Conservation (phyloP, 31 red algal species). For the Asparagopsis taxiformis region DNA sequence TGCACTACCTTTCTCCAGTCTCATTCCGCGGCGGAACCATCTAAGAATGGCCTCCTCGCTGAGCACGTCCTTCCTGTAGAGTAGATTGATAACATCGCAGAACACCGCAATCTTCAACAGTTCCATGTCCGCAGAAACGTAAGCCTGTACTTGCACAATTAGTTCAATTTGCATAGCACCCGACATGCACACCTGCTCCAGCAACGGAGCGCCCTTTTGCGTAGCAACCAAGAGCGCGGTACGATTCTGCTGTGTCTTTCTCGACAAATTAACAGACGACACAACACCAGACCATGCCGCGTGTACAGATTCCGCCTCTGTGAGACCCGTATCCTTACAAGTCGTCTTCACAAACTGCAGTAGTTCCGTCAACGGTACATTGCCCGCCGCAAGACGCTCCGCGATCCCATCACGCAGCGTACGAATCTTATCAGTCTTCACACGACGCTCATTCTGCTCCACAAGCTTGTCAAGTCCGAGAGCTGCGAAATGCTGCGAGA, state of each 20-base stretch:
- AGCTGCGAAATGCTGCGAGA: conserved; percentile 57
- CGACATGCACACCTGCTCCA: conserved; percentile 51
- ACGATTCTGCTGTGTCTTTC: conserved; percentile 80
- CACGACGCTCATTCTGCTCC: conserved; percentile 73
- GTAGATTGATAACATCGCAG: conserved; percentile 62
- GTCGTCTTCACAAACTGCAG: conserved; percentile 45
- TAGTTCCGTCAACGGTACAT: conserved; percentile 39
- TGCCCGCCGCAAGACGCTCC: conserved; percentile 44
- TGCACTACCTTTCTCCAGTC: conserved; percentile 71
- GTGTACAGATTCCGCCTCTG: conserved; percentile 45
- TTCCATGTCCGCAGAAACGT: conserved; percentile 79
- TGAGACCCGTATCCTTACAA: conserved; percentile 40
- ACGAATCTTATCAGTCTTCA: conserved; percentile 67
- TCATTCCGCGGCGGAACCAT: conserved; percentile 64
- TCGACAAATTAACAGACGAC: conserved; percentile 51
- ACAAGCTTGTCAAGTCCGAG: conserved; percentile 80
- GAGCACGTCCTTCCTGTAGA: conserved; percentile 75
- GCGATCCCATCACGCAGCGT: conserved; percentile 56
- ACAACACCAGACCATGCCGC: conserved; percentile 65
- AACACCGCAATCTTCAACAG: conserved; percentile 74
- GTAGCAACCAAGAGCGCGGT: conserved; percentile 45
- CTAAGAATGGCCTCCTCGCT: conserved; percentile 81
- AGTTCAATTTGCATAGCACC: conserved; percentile 67
- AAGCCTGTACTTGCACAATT: conserved; percentile 63
- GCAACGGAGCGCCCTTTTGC: conserved; percentile 37